Base-by-base conservation (phyloP, 2,329 filamentous ascomycete species). In the Rhytidhysteron rufulum region DNA sequence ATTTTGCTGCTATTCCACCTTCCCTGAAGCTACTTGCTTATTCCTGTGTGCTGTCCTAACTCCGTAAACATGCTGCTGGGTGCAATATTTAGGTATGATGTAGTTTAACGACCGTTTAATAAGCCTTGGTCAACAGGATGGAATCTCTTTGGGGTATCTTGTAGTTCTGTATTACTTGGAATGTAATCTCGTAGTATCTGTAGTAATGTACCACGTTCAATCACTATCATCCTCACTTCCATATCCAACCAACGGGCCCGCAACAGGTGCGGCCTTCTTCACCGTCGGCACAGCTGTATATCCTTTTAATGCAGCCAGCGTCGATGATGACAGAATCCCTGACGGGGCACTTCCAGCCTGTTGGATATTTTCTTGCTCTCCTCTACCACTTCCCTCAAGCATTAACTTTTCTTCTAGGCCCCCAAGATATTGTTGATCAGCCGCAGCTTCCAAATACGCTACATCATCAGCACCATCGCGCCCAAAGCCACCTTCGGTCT, bases 401-500 rank as follows among this genome's bases (percentile, higher is more conserved):
- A 75, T 57, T 30, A 62, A 44, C 5, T 69, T 65, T 11, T 69
- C 70, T 43, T 77, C 77, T 17, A 78, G 75, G 60, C 81, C 78
- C 44, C 80, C 70, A 68, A 85, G 73, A 47, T 78, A 51, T 41
- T 69, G 70, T 45, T 81, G 74, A 52, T 85, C 74, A 34, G 82
- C 73, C 56, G 86, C 82, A 20, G 83, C 63, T 48, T 85, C 82
- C 42, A 79, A 74, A 0, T 80, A 81, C 34, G 78, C 81, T 51
- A 81, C 79, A 25, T 90, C 88, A 57, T 97, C 88, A 62, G 96
- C 97, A 1, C 90, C 91, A 40, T 91, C 79, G 33, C 98, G 66
- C 0, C 90, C 91, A 59, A 95, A 97, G 17, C 79, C 83, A 4
- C 62, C 89, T 63, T 96, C 88, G 19, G 95, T 82, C 68, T 88